Conservation (phyloP, 1,284 basidiomycete species). For the Naganishia sp. region DNA sequence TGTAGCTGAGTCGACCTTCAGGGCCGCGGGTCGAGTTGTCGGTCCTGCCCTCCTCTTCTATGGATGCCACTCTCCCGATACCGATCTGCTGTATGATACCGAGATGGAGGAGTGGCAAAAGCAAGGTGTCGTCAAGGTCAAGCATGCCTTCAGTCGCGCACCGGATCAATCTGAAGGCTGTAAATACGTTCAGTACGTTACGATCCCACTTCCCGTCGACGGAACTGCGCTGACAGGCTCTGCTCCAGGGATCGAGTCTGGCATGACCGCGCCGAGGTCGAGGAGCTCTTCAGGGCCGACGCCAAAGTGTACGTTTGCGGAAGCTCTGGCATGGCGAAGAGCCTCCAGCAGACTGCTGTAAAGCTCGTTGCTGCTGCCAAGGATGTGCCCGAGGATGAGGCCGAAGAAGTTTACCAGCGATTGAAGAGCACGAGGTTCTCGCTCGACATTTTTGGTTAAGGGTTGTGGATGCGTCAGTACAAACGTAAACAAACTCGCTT, state of each 20-base stretch:
- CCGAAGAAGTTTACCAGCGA: background rate
- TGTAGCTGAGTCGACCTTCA: background rate
- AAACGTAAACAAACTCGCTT: too few species aligned
- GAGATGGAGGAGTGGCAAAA: constrained; percentile 58
- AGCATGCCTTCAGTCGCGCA: constrained; percentile 58
- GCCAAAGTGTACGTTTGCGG: constrained; percentile 61
- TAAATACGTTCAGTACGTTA: constrained; percentile 54
- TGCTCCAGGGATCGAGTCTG: constrained; percentile 54
- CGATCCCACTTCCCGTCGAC: background rate
- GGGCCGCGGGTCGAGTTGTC: constrained; percentile 56
- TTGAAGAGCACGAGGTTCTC: constrained; percentile 29
- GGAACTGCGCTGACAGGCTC: background rate
- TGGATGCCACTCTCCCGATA: constrained; percentile 57
- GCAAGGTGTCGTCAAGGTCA: constrained; percentile 58
- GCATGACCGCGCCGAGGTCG: constrained; percentile 55
- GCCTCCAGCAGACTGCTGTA: constrained; percentile 19
- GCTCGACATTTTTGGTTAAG: constrained; percentile 27
- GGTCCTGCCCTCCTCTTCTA: constrained; percentile 59
- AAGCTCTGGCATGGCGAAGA: constrained; percentile 34
- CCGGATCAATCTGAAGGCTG: constrained; percentile 54
- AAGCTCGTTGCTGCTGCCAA: constrained; percentile 16
- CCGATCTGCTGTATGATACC: constrained; percentile 58
- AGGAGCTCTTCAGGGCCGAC: constrained; percentile 48
- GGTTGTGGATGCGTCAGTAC: background rate
- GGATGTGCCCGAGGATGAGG: constrained; percentile 15